Conservation (phyloP, 495 filamentous ascomycete genomes). For the Penicillium bialowiezense region DNA sequence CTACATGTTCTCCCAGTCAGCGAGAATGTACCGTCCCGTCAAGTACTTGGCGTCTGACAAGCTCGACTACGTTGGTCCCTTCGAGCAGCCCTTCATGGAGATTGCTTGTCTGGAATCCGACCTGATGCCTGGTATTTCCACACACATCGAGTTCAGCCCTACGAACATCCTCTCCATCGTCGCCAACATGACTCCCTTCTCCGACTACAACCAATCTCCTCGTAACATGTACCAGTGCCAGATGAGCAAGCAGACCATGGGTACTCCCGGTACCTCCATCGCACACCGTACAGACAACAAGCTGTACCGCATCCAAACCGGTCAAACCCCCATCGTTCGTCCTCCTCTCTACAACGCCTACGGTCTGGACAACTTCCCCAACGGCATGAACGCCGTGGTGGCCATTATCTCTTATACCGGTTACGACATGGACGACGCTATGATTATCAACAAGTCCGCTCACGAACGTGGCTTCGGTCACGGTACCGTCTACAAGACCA, state of each 20-base stretch:
- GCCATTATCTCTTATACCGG: slow-evolving; percentile 98
- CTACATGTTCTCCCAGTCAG: slow-evolving; percentile 82
- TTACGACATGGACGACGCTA: slow-evolving; percentile 99
- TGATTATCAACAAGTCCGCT: slow-evolving; percentile 98
- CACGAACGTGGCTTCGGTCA: slow-evolving; percentile 97
- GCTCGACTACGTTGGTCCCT: slow-evolving; percentile 83
- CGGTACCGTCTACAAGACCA: slow-evolving; percentile 96
- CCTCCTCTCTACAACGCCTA: slow-evolving; percentile 92
- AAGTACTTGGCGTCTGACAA: slow-evolving; percentile 85
- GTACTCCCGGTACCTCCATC: slow-evolving; percentile 85
- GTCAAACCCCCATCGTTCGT: slow-evolving; percentile 91
- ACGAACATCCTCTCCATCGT: slow-evolving; percentile 97
- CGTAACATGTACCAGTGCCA: slow-evolving; percentile 99
- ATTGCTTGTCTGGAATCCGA: slow-evolving; percentile 85
- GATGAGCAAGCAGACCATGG: slow-evolving; percentile 99
- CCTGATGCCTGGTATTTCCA: slow-evolving; percentile 79
- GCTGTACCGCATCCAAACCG: slow-evolving; percentile 88
- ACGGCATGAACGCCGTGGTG: slow-evolving; percentile 94
- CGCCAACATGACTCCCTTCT: slow-evolving; percentile 98
- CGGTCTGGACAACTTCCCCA: slow-evolving; percentile 96
- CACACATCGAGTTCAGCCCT: slow-evolving; percentile 91
- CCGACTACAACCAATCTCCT: slow-evolving; percentile 97
- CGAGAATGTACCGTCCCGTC: slow-evolving; percentile 87
- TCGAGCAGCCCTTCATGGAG: slow-evolving; percentile 98
- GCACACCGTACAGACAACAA: slow-evolving; percentile 95